Evolutionary conservation across 2,329 filamentous ascomycete genomes (phyloP).

Genomic region (Claviceps sp.): DNA sequence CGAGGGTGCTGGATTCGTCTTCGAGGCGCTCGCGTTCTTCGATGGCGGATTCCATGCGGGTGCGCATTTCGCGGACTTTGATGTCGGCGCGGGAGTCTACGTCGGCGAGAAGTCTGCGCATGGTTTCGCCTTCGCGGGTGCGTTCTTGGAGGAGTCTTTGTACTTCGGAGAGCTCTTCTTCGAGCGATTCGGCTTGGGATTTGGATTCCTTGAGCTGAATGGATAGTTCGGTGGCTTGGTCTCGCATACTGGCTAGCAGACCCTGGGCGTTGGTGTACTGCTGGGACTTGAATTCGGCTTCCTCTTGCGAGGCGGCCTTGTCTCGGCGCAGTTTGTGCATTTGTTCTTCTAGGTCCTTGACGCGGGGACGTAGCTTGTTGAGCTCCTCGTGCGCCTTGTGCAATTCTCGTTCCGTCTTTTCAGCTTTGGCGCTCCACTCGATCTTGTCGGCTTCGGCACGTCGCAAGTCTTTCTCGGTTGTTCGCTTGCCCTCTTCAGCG

Average conservation of each 20-base stretch:
- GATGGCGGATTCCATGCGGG: conserved; percentile 76
- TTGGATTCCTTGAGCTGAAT: conserved; percentile 86
- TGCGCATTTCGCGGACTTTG: conserved; percentile 77
- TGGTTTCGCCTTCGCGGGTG: conserved; percentile 84
- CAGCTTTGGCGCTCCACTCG: conserved; percentile 58
- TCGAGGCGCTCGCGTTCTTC: conserved; percentile 89
- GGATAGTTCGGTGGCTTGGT: conserved; percentile 76
- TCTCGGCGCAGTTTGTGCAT: conserved; percentile 55
- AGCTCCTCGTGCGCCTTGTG: conserved; percentile 60
- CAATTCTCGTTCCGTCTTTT: conserved; percentile 59
- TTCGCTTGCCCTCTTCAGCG: conserved; percentile 66
- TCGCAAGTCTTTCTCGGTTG: conserved; percentile 63
- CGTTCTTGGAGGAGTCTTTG: conserved; percentile 78
- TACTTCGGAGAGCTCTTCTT: conserved; percentile 83
- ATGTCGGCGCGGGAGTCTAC: conserved; percentile 71
- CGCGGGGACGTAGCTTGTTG: conserved; percentile 45
- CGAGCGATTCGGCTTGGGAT: conserved; percentile 68
- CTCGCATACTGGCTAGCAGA: conserved; percentile 81
- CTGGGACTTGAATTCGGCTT: conserved; percentile 69
- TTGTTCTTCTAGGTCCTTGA: conserved; percentile 61
- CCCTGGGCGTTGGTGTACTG: conserved; percentile 79
- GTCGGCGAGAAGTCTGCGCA: conserved; percentile 78
- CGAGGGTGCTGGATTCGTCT: conserved; percentile 71
- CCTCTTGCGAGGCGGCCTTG: conserved; percentile 55
- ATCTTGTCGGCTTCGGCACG: conserved; percentile 67